Base-by-base conservation (phyloP, 345 rosid species). In the Eucalyptus caleyi region DNA sequence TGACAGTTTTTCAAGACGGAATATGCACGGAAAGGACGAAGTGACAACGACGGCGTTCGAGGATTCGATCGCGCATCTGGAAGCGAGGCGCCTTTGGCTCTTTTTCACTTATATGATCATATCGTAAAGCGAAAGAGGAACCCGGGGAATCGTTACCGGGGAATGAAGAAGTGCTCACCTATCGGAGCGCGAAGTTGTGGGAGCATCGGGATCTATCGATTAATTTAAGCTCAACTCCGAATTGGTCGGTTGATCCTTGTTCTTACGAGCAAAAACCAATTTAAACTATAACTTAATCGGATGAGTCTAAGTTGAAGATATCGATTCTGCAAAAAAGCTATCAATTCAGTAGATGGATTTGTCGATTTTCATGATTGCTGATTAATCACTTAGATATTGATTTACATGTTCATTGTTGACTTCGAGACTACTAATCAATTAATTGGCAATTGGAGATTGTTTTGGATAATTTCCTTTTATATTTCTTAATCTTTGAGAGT, bases 331-430 rank as follows among this genome's bases (percentile, higher is more conserved):
- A 56, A 56, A 24, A 56, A 0, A 9, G 0, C 1, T 56, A 2
- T 53, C 0, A 0, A 53, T 53, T 53, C 0, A 9, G 5, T 53
- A 19, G 0, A 53, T 4, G 0, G 0, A 53, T 53, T 53, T 53
- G 0, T 56, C 0, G 13, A 56, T 56, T 56, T 56, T 56, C 6
- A 23, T 56, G 30, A 56, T 56, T 56, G 6, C 1, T 56, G 2
- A 56, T 24, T 2, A 1, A 56, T 56, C 30, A 23, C 30, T 0
- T 56, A 56, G 30, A 24, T 9, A 24, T 56, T 0, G 6, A 56
- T 56, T 56, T 56, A 56, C 30, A 56, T 56, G 30, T 56, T 56
- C 13, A 56, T 26, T 56, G 6, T 24, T 0, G 11, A 24, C 14
- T 56, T 24, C 3, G 2, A 56, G 2, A 56, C 21, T 24, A 56